These are phyloP conservation scores for Ceratobasidium sp. DNA, from an alignment of 1,284 basidiomycete genomes.

Conservation along the genomic window DNA sequence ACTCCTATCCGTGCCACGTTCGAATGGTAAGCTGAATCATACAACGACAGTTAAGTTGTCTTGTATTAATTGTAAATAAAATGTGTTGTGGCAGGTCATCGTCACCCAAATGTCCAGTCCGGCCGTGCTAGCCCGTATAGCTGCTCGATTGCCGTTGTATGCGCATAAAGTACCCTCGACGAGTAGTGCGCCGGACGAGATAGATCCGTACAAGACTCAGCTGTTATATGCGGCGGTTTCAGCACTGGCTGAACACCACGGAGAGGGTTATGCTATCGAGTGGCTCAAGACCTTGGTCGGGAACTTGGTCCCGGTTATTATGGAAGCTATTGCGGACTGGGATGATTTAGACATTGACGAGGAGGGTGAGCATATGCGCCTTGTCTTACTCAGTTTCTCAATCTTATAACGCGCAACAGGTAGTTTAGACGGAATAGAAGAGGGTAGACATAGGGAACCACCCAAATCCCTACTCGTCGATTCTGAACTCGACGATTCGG, in stretches of 20 bases:
- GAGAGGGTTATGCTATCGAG: not conserved
- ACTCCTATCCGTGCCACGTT: conserved; percentile 22
- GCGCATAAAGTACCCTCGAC: conserved; percentile 19
- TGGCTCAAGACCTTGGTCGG: conserved; percentile 35
- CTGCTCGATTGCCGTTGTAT: conserved; percentile 32
- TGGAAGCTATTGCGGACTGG: conserved; percentile 37
- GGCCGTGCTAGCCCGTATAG: conserved; percentile 9
- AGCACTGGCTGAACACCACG: conserved; percentile 17
- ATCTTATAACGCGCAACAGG: not conserved
- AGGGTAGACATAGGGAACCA: not conserved
- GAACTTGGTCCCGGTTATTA: conserved; percentile 35
- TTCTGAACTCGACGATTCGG: conserved; percentile 18
- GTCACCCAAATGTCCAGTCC: conserved; percentile 14
- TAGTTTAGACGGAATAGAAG: not conserved
- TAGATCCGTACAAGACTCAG: conserved; percentile 15
- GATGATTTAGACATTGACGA: conserved; percentile 9
- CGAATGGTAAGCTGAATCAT: not conserved
- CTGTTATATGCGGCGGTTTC: conserved; percentile 33
- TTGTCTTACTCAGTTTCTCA: not conserved
- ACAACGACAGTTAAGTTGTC: not conserved
- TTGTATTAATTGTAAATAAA: not conserved
- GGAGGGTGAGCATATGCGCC: too few relatives aligned
- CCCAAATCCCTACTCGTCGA: not conserved
- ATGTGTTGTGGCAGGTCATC: conserved; percentile 11
- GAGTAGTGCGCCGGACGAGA: not conserved